Percentiles rank a stretch among this genome's conserved stretches.
phyloP scores from a whole-genome alignment of 768 basidiomycete species.

The Leccinum ochraceum region DNA sequence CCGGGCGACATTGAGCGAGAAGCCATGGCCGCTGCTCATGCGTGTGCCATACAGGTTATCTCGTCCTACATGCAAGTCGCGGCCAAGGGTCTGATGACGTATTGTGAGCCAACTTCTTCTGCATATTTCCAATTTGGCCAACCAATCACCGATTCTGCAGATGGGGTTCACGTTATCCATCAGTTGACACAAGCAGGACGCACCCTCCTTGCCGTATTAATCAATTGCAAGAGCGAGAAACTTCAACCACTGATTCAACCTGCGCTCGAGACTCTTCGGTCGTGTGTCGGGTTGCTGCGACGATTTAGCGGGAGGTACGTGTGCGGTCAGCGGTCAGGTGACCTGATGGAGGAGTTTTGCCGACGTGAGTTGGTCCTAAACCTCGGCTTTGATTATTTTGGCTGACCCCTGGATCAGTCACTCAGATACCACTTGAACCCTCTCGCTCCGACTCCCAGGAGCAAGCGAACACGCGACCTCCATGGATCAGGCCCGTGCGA shows the following conservation, averaged over 20 bases:
- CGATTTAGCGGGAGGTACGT: slow-evolving; percentile 92
- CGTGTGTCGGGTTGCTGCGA: slow-evolving; percentile 84
- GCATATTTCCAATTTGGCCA: slow-evolving; percentile 9
- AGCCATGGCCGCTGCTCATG: slow-evolving; percentile 74
- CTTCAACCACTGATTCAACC: slow-evolving; percentile 77
- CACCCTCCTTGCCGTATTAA: slow-evolving; percentile 82
- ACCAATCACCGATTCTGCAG: slow-evolving; percentile 39
- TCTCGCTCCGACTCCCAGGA: slow-evolving; percentile 51
- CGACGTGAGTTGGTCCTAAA: slow-evolving; percentile 52
- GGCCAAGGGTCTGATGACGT: slow-evolving; percentile 90
- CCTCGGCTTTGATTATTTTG: neutral
- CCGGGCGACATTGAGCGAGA: slow-evolving; percentile 72
- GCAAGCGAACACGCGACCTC: slow-evolving; percentile 57
- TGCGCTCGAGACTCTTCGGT: slow-evolving; percentile 81
- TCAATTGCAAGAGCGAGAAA: slow-evolving; percentile 83
- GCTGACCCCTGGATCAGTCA: slow-evolving; percentile 47
- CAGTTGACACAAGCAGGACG: slow-evolving; percentile 93
- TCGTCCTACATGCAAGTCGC: slow-evolving; percentile 83
- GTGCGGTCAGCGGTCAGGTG: slow-evolving; percentile 87
- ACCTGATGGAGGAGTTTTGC: slow-evolving; percentile 95
- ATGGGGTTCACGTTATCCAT: slow-evolving; percentile 94
- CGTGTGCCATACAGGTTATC: slow-evolving; percentile 79
- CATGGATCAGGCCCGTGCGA: slow-evolving; percentile 88
- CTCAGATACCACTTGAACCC: slow-evolving; percentile 83
- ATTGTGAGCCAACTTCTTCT: slow-evolving; percentile 59